Base-by-base conservation (phyloP, 2,329 filamentous ascomycete genomes). In the Colletotrichum acutatum region DNA sequence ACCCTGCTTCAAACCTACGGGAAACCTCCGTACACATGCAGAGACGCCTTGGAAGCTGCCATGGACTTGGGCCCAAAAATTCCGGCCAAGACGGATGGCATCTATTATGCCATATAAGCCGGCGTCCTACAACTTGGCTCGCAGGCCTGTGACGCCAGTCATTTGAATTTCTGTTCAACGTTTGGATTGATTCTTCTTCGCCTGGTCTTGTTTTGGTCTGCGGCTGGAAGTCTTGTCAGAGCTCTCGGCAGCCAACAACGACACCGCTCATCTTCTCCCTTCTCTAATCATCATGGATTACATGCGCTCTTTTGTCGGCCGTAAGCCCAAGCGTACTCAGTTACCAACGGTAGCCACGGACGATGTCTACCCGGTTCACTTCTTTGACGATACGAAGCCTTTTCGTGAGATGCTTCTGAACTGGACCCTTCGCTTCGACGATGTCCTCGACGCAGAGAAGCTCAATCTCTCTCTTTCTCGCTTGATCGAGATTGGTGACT, bases 361-460 rank as follows among this genome's bases (percentile, higher is more conserved):
- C 22, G 72, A 80, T 6, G 75, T 83, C 12, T 79, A 80, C 7
- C 81, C 82, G 1, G 71, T 82, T 14, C 78, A 80, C 74, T 76
- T 77, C 53, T 77, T 82, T 11, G 82, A 84, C 69, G 79, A 79
- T 14, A 77, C 77, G 0, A 66, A 75, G 16, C 58, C 71, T 0
- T 74, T 77, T 34, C 76, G 77, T 1, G 66, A 72, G 11, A 78
- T 82, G 53, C 65, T 81, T 4, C 34, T 84, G 1, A 76, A 76
- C 26, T 82, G 78, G 78, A 81, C 81, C 0, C 78, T 87, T 34
- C 78, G 79, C 4, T 88, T 87, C 74, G 82, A 88, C 71, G 83
- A 85, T 70, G 84, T 86, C 1, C 80, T 88, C 4, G 85, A 88
- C 68, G 74, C 81, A 0, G 75, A 82, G 0, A 84, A 79, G 57